phyloP scores from a whole-genome alignment of 306 rosid genomes.

The Calophaca sinica region DNA sequence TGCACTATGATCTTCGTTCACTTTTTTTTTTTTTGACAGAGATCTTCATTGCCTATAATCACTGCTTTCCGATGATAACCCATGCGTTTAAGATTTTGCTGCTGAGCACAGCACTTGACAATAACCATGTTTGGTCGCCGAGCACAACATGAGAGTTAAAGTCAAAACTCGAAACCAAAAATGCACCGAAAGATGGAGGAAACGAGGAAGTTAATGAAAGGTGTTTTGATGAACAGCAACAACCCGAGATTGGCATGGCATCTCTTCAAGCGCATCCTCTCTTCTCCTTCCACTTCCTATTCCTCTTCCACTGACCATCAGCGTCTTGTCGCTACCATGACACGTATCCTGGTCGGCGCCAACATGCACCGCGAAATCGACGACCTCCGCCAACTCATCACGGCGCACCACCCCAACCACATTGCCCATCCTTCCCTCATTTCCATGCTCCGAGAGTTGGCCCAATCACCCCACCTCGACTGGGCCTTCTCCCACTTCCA shows the following conservation, averaged over 20 bases:
- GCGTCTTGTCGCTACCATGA: constrained; percentile 52
- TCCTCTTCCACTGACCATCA: constrained; percentile 8
- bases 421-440: constrained; percentile 58
- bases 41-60: neutral
- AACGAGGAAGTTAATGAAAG: constrained; percentile 51
- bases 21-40: too few relatives aligned
- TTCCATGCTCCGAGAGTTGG: constrained; percentile 54
- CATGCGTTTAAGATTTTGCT: too few relatives aligned
- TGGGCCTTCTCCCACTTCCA: constrained; percentile 66
- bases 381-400: constrained; percentile 59
- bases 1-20: too few relatives aligned
- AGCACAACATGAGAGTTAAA: too few relatives aligned
- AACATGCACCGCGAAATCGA: constrained; percentile 70
- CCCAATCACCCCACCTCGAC: constrained; percentile 57
- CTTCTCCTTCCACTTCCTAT: constrained; percentile 47
- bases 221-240: constrained; percentile 58
- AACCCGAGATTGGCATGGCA: constrained; percentile 86
- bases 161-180: too few relatives aligned
- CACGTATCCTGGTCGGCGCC: constrained; percentile 65
- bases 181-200: constrained; percentile 47
- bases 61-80: neutral
- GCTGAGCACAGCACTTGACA: neutral
- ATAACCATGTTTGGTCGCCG: too few relatives aligned
- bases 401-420: constrained; percentile 51
- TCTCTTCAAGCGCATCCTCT: constrained; percentile 70